phyloP scores from a whole-genome alignment of 148 eudicot species.

The Vaccinium myrtillus region DNA sequence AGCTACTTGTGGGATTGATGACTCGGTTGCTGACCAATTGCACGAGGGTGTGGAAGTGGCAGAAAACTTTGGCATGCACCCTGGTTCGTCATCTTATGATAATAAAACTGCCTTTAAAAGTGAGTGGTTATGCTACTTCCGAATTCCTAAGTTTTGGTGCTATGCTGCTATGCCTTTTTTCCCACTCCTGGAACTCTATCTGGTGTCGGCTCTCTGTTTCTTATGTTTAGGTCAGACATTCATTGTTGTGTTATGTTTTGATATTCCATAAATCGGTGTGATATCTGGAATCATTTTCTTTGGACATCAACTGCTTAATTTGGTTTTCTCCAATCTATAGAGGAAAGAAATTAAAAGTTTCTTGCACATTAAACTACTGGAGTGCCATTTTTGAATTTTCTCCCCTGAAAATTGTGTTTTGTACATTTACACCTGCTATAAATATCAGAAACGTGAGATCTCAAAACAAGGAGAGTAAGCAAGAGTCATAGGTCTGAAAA shows the following conservation, averaged over 20 bases:
- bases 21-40: conserved; percentile 36
- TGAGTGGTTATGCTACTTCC: conserved; percentile 17
- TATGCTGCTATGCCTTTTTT: background rate
- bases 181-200: background rate
- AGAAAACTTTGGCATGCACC: conserved; percentile 23
- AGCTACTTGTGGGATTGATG: conserved; percentile 32
- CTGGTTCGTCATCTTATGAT: conserved; percentile 28
- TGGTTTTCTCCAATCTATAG: background rate
- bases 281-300: background rate
- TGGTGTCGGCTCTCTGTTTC: conserved; percentile 10
- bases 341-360: conserved; percentile 12
- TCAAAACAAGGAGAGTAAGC: background rate
- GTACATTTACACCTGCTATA: background rate
- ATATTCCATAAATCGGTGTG: background rate
- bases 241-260: background rate
- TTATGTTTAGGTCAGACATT: background rate
- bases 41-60: conserved; percentile 31
- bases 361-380: background rate
- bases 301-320: background rate
- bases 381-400: background rate
- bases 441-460: background rate
- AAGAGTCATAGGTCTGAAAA: background rate
- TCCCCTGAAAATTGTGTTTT: background rate
- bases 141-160: background rate
- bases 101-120: conserved; percentile 26